Percentiles rank a stretch among this genome's conserved stretches.
Evolutionary conservation across 148 eudicot genomes (phyloP).

Genomic region (Rhododendron williamsianum): DNA sequence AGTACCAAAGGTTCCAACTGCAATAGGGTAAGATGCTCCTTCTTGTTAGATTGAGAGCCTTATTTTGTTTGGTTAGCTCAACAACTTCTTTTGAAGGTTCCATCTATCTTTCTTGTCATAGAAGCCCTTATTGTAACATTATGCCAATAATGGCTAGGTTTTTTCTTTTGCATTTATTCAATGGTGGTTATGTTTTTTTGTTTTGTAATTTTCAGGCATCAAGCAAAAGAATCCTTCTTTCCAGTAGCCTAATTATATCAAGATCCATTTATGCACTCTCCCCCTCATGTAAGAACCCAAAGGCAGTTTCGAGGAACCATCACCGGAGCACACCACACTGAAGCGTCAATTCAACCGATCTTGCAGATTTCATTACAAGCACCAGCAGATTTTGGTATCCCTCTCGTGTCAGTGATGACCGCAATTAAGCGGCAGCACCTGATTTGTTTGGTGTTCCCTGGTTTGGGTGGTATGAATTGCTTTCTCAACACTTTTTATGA

Average conservation of each 20-base stretch:
- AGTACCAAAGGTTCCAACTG: neutral
- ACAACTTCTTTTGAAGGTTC: neutral
- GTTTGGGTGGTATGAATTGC: neutral
- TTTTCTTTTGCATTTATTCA: neutral
- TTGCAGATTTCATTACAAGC: neutral
- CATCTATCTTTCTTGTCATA: neutral
- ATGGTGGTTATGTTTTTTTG: neutral
- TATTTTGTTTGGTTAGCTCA: neutral
- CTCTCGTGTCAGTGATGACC: neutral
- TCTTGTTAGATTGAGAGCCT: neutral
- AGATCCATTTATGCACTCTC: neutral
- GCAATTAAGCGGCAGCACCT: neutral
- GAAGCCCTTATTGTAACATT: neutral
- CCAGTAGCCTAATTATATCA: neutral
- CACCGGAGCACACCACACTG: neutral
- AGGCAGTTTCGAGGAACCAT: neutral
- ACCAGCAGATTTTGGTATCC: neutral
- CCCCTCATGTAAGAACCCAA: neutral
- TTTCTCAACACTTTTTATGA: neutral
- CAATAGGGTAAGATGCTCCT: neutral
- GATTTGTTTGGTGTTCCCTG: neutral
- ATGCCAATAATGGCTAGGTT: neutral
- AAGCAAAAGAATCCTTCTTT: neutral
- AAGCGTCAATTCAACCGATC: neutral
- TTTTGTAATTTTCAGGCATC: neutral